Base-by-base conservation (phyloP, 768 basidiomycete species). In the Dacryopinax primogenitus region DNA sequence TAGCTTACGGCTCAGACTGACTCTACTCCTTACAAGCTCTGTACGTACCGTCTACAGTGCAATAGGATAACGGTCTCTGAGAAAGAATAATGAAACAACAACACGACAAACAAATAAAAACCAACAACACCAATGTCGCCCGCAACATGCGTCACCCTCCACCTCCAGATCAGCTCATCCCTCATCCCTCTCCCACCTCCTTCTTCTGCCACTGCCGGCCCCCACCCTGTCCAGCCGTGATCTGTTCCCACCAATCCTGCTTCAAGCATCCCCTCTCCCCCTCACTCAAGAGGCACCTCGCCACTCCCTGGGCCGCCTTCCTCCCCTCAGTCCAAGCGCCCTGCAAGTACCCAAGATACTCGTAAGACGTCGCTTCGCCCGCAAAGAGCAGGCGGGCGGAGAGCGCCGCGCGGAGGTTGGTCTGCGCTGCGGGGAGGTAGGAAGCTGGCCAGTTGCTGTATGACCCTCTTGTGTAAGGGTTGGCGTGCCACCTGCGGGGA, bases 371-470 rank as follows among this genome's bases (percentile, higher is more conserved):
- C 7, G 80, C 83, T 71, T 86, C 85, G 2, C 84, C 85, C 0
- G 84, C 80, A 67, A 86, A 86, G 78, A 81, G 86, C 18, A 86
- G 75, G 9, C 77, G 75, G 35, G 73, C 67, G 3, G 74, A 74
- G 18, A 86, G 75, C 23, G 82, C 83, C 3, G 83, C 82, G 65
- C 81, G 77, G 15, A 58, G 26, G 26, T 58, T 58, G 13, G 12
- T 58, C 26, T 58, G 51, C 51, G 51, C 12, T 3, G 51, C 51
- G 51, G 51, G 51, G 51, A 58, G 72, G 67, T 85, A 86, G 1
- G 83, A 78, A 0, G 86, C 78, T 0, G 85, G 86, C 85, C 85
- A 87, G 66, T 86, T 88, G 23, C 83, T 83, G 68, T 84, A 88
- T 2, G 84, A 82, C 2, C 84, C 84, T 23, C 84, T 78, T 72